These are phyloP conservation scores for Tolypocladium guangdongense DNA, from an alignment of 2,329 filamentous ascomycete species.

Conservation along the genomic window DNA sequence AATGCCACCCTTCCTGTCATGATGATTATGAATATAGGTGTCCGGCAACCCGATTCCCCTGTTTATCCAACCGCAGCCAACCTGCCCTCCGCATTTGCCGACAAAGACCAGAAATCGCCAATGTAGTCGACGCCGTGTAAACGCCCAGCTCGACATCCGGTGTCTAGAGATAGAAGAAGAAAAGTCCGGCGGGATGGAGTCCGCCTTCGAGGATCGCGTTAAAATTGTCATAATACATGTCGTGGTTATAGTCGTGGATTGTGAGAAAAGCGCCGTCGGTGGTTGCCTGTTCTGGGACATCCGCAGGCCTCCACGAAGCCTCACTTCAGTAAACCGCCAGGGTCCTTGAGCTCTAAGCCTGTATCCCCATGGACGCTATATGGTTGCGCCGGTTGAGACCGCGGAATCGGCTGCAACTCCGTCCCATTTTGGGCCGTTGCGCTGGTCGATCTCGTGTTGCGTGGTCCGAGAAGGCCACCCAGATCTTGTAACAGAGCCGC, in stretches of 20 bases:
- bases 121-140: neutral
- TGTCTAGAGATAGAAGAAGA: neutral
- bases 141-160: neutral
- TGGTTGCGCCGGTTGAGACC: conserved; percentile 24
- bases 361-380: conserved; percentile 18
- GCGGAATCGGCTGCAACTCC: conserved; percentile 36
- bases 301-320: neutral
- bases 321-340: conserved; percentile 28
- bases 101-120: neutral
- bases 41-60: neutral
- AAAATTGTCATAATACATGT: neutral
- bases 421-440: conserved; percentile 24
- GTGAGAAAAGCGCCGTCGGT: neutral
- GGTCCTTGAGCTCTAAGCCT: conserved; percentile 25
- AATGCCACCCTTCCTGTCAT: neutral
- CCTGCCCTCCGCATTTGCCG: neutral
- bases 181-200: neutral
- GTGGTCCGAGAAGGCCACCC: conserved; percentile 39
- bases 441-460: conserved; percentile 19
- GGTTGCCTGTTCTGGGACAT: neutral
- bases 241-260: neutral
- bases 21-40: neutral
- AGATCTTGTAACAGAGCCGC: conserved; percentile 48
- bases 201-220: neutral
- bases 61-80: neutral